Evolutionary conservation across 805 yeast species (phyloP).

Genomic region (Saccharomyces paradoxus): DNA sequence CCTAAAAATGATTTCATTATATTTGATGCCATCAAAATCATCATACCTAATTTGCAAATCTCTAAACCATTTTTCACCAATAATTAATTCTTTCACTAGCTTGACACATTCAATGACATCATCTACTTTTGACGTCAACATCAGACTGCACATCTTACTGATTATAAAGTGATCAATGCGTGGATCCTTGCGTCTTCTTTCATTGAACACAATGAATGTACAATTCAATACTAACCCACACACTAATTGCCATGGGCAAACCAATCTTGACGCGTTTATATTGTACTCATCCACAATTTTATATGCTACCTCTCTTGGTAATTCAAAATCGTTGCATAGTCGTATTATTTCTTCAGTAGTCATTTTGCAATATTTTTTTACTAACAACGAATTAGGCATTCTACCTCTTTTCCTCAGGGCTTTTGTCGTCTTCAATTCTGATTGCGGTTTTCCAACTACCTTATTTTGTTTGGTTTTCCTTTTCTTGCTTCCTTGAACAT

Average conservation of each 20-base stretch:
- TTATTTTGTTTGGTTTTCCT: neutral
- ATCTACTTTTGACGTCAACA: conserved; percentile 41
- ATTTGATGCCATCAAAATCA: conserved; percentile 26
- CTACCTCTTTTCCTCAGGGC: neutral
- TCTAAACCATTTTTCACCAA: conserved; percentile 54
- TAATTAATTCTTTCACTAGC: conserved; percentile 45
- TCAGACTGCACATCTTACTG: conserved; percentile 42
- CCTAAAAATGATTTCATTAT: conserved; percentile 17
- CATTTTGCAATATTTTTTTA: conserved; percentile 27
- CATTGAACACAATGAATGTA: conserved; percentile 45
- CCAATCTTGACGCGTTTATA: conserved; percentile 43
- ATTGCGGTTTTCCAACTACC: neutral
- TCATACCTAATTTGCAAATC: conserved; percentile 41
- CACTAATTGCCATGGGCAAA: conserved; percentile 60
- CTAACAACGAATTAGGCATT: conserved; percentile 11
- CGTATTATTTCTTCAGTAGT: conserved; percentile 38
- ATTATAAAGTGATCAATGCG: conserved; percentile 43
- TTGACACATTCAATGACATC: conserved; percentile 48
- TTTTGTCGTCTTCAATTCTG: neutral
- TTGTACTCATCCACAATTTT: conserved; percentile 44
- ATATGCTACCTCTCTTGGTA: conserved; percentile 47
- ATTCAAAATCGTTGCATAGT: conserved; percentile 55
- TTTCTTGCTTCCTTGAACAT: neutral
- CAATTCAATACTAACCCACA: conserved; percentile 60
- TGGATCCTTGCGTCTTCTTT: conserved; percentile 36